Evolutionary conservation across 306 rosid species (phyloP), one percentile per base, ranked within the genome.

Genomic region (Ceratonia siliqua): DNA sequence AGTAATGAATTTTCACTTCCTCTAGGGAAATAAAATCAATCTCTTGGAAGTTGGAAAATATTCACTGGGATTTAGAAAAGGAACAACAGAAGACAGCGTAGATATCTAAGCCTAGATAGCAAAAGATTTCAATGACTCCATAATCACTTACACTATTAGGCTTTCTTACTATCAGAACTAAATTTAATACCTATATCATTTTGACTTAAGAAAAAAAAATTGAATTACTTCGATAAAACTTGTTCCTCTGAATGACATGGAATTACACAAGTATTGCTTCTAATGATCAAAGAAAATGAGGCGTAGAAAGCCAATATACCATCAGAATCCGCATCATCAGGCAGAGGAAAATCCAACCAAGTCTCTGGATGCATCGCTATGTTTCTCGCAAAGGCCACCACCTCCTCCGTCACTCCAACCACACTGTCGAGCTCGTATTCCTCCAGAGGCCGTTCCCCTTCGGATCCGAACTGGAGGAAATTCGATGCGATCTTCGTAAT

Each of bases 401-500:
- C 97, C 53, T 92, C 96, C 64, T 87, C 93, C 10, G 92, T 87
- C 6, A 90, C 81, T 8, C 96, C 96, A 56, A 86, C 70, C 5
- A 85, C 85, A 8, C 83, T 86, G 13, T 88, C 83, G 11, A 82
- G 88, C n/a, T 84, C 90, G 53, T 77, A 66, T 5, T 84, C 90
- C 77, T 82, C 91, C 80, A 74, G 55, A 22, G 84, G 32, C 52
- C 78, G 82, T 54, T 82, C 90, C 63, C 67, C 78, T 17, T 85
- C 72, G 56, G 94, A 82, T 77, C 96, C 91, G 48, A 94, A 52
- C 70, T 87, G 97, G 58, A 94, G 97, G 53, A 94, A 82, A 82
- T 78, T 91, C 33, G 98, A 91, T 17, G 98, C 98, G 69, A 94
- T 91, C 89, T 94, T 94, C 11, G 98, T 88, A 81, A 94, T 75